These are phyloP conservation scores for Pistacia vera DNA, from an alignment of 345 rosid genomes.

Conservation along the genomic window DNA sequence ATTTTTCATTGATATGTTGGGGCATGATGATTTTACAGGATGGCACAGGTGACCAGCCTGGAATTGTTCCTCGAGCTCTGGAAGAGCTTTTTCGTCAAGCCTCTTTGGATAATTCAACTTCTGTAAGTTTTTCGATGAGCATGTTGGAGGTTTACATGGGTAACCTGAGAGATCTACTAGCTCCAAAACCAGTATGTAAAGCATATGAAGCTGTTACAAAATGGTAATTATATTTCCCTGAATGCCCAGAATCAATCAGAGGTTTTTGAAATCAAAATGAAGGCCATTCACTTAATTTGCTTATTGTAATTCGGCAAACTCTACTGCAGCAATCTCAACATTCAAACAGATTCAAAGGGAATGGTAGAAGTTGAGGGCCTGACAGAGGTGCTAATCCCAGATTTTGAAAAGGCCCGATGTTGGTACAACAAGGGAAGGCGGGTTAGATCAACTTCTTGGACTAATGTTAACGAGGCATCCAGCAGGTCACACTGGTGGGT, in stretches of 20 bases:
- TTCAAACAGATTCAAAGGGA: constrained; percentile 89
- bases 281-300: constrained; percentile 18
- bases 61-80: constrained; percentile 76
- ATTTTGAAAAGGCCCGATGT: constrained; percentile 66
- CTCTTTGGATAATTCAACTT: constrained; percentile 44
- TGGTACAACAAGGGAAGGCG: constrained; percentile 83
- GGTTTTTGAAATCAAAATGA: not conserved
- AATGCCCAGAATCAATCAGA: not conserved
- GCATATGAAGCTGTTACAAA: constrained; percentile 41
- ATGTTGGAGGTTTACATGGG: constrained; percentile 98
- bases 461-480: constrained; percentile 83
- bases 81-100: constrained; percentile 62
- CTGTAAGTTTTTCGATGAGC: constrained; percentile 74
- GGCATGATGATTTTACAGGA: constrained; percentile 49
- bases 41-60: constrained; percentile 66
- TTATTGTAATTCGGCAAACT: constrained; percentile 32
- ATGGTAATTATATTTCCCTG: constrained; percentile 43
- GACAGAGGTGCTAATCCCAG: constrained; percentile 69
- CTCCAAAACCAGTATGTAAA: constrained; percentile 52
- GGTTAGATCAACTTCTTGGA: constrained; percentile 79
- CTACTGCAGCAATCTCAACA: constrained; percentile 75
- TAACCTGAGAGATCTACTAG: constrained; percentile 70
- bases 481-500: constrained; percentile 97
- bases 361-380: constrained; percentile 77
- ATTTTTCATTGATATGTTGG: constrained; percentile 12